These are phyloP conservation scores for Quercus engelmannii DNA, from an alignment of 306 rosid species.

Conservation along the genomic window DNA sequence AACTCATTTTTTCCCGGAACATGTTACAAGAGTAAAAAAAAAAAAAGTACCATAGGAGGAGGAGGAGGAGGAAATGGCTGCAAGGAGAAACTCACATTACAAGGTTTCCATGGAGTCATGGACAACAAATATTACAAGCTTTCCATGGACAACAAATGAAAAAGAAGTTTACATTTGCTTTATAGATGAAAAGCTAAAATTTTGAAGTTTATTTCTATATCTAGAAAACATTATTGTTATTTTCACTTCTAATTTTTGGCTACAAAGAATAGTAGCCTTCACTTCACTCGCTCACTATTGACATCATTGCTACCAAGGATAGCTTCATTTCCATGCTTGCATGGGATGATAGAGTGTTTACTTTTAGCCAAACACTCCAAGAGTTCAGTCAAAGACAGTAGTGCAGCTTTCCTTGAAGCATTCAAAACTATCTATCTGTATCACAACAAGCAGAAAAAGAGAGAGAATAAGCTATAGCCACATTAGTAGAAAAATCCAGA, in stretches of 20 bases:
- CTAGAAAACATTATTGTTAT: conserved; percentile 27
- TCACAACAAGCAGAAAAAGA: conserved; percentile 55
- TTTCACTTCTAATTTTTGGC: conserved; percentile 20
- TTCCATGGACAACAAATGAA: conserved; percentile 13
- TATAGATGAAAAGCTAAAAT: conserved; percentile 32
- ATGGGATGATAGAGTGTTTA: conserved; percentile 54
- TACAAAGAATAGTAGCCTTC: conserved; percentile 43
- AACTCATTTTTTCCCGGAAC: too few relatives aligned
- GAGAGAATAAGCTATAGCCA: conserved; percentile 5
- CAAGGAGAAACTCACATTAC: not conserved
- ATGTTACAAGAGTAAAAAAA: too few relatives aligned
- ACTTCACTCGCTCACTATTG: conserved; percentile 90
- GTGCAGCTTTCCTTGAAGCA: conserved; percentile 91
- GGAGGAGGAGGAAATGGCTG: not conserved
- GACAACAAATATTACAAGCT: too few relatives aligned
- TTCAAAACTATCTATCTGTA: conserved; percentile 84
- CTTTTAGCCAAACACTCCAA: conserved; percentile 79
- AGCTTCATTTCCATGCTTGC: conserved; percentile 63
- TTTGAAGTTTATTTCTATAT: conserved; percentile 26
- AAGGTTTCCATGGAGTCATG: not conserved
- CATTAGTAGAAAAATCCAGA: not conserved
- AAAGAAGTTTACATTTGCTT: conserved; percentile 38
- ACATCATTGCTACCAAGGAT: conserved; percentile 72
- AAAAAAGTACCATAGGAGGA: not conserved
- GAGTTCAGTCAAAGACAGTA: conserved; percentile 64